A percentile compares a stretch with the other conserved stretches of the same genome.
phyloP scores from a whole-genome alignment of 495 filamentous ascomycete species.

The Bacidia rubella region DNA sequence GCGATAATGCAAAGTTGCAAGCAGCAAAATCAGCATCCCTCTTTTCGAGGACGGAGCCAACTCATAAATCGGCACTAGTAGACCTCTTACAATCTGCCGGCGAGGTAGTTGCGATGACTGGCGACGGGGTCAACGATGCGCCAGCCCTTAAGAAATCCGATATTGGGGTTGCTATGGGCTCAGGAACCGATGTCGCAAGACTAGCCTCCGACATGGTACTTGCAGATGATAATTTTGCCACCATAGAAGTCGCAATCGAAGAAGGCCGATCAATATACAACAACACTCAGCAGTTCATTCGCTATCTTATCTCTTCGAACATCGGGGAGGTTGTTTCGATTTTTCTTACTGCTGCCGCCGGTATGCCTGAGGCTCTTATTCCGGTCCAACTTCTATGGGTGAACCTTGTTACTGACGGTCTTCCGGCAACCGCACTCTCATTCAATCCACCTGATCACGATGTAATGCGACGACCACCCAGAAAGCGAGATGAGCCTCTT shows the following conservation, averaged over 20 bases:
- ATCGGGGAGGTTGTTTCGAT: constrained; percentile 99
- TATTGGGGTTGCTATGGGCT: constrained; percentile 98
- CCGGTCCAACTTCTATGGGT: constrained; percentile 98
- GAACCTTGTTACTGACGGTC: constrained; percentile 94
- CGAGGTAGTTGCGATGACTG: constrained; percentile 98
- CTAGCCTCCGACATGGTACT: constrained; percentile 98
- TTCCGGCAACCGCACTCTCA: constrained; percentile 89
- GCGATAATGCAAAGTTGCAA: constrained; percentile 60
- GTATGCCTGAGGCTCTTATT: constrained; percentile 96
- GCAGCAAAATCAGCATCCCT: constrained; percentile 77
- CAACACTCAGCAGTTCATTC: constrained; percentile 99
- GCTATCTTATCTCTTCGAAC: constrained; percentile 97
- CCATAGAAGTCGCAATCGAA: constrained; percentile 89
- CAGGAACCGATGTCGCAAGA: constrained; percentile 94
- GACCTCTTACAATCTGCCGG: constrained; percentile 87
- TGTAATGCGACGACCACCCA: constrained; percentile 83
- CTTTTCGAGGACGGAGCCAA: constrained; percentile 94
- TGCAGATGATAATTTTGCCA: constrained; percentile 97
- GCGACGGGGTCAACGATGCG: constrained; percentile 97
- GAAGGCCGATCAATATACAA: constrained; percentile 98
- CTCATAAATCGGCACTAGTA: constrained; percentile 90
- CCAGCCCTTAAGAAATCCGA: constrained; percentile 97
- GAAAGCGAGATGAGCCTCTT: constrained; percentile 82
- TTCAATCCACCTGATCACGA: constrained; percentile 98
- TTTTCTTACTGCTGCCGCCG: constrained; percentile 90